Percentiles rank a stretch among this genome's conserved stretches.
Evolutionary conservation across 2,329 filamentous ascomycete genomes (phyloP).

Genomic region (Claviceps lovelessii): DNA sequence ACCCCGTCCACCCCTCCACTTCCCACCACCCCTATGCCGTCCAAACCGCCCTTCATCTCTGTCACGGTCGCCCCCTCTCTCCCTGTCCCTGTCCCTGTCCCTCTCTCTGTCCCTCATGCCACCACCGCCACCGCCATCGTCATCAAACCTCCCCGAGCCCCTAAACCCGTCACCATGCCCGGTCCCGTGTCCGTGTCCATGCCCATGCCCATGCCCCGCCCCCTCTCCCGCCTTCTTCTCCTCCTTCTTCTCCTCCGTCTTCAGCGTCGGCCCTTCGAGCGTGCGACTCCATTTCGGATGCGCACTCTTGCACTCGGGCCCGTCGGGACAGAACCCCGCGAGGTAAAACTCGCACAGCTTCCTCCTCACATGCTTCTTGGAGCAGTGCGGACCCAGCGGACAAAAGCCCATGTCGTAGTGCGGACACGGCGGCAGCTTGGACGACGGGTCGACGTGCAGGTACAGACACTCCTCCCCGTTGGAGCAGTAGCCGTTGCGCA

Average conservation of each 20-base stretch:
- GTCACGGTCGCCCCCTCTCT: constrained; percentile 23
- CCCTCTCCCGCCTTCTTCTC: constrained; percentile 17
- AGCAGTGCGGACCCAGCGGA: constrained; percentile 72
- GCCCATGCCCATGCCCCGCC: constrained; percentile 18
- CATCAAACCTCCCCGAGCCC: constrained; percentile 16
- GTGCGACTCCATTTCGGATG: constrained; percentile 73
- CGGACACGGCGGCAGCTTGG: constrained; percentile 65
- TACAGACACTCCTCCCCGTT: constrained; percentile 96
- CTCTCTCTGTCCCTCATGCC: constrained; percentile 10
- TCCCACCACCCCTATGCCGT: constrained; percentile 20
- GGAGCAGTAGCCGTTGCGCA: constrained; percentile 83
- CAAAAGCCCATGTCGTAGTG: constrained; percentile 95
- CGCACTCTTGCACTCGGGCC: constrained; percentile 57
- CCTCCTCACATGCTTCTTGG: constrained; percentile 76
- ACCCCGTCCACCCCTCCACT: constrained; percentile 23
- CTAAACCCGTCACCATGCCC: constrained; percentile 19
- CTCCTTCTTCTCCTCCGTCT: constrained; percentile 49
- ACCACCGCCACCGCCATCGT: constrained; percentile 9
- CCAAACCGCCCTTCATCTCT: constrained; percentile 21
- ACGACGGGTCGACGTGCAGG: constrained; percentile 73
- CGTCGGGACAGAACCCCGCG: constrained; percentile 89
- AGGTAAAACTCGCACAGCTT: constrained; percentile 74
- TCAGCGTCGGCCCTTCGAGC: constrained; percentile 60
- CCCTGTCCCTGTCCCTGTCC: constrained; percentile 5
- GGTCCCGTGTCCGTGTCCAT: constrained; percentile 24